A percentile compares a stretch with the other conserved stretches of the same genome.
Evolutionary conservation across 345 rosid species (phyloP).

Genomic region (Syzygium grande): DNA sequence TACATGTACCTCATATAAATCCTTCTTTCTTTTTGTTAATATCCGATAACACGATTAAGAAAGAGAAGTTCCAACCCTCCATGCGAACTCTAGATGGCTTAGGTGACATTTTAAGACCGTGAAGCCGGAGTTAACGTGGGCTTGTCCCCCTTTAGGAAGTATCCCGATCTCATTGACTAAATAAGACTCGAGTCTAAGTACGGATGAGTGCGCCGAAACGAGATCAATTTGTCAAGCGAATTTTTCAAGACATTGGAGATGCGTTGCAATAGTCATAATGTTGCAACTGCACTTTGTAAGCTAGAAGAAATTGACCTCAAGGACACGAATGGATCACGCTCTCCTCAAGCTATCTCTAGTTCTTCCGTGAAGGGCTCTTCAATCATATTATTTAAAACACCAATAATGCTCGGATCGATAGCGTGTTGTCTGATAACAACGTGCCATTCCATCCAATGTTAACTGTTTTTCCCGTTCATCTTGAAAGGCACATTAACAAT

Average conservation of each 20-base stretch:
- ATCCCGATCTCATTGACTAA: not conserved
- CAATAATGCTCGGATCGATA: not conserved
- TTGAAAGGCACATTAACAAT: not conserved
- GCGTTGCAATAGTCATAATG: not conserved
- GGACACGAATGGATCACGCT: not conserved
- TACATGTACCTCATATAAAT: not conserved
- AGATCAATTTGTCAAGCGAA: not conserved
- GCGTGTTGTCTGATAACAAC: not conserved
- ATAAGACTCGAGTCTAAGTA: not conserved
- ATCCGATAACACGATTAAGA: not conserved
- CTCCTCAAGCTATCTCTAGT: not conserved
- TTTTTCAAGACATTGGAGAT: not conserved
- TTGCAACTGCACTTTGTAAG: not conserved
- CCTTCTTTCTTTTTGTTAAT: not conserved
- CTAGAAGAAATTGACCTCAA: not conserved
- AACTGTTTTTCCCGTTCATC: not conserved
- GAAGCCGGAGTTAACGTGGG: not conserved
- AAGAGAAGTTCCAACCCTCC: not conserved
- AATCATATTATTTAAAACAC: not conserved
- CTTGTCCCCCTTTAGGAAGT: not conserved
- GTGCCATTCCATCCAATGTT: not conserved
- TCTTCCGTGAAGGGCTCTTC: not conserved
- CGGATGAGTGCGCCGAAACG: not conserved
- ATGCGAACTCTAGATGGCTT: not conserved
- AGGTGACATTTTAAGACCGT: not conserved